phyloP scores from a whole-genome alignment of 176 grass and related monocot genomes.

The Rhynchospora pubera region DNA sequence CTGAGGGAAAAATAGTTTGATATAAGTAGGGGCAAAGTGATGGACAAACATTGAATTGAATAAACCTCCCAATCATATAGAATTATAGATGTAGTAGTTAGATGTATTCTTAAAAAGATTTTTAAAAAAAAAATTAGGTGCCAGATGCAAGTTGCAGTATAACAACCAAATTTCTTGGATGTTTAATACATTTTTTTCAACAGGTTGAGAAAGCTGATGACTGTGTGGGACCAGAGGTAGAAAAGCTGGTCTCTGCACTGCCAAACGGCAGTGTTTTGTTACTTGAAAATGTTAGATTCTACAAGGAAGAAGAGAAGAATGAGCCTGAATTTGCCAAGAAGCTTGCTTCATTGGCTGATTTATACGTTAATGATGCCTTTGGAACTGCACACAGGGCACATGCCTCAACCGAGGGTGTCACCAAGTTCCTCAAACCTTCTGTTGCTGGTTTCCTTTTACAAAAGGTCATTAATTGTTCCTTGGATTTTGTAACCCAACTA shows the following conservation, averaged over 20 bases:
- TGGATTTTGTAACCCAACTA: constrained; percentile 1
- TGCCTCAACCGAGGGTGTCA: constrained; percentile 42
- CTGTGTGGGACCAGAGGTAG: constrained; percentile 41
- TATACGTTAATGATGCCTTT: constrained; percentile 49
- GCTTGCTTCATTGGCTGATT: constrained; percentile 36
- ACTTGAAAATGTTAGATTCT: constrained; percentile 44
- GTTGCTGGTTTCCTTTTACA: constrained; percentile 46
- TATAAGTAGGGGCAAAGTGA: background rate
- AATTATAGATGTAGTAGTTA: background rate
- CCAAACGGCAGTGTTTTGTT: constrained; percentile 39
- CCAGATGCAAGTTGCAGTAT: background rate
- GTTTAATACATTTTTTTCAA: background rate
- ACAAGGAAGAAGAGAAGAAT: constrained; percentile 53
- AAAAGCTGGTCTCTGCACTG: constrained; percentile 32
- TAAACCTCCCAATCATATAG: background rate
- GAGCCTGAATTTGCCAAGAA: constrained; percentile 46
- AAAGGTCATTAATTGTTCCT: constrained; percentile 19
- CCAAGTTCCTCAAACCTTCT: constrained; percentile 38
- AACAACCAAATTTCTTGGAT: background rate
- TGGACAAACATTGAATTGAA: background rate
- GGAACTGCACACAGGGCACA: constrained; percentile 46
- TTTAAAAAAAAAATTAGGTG: background rate
- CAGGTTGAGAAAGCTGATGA: constrained; percentile 39
- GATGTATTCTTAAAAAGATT: background rate
- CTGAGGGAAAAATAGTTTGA: too few relatives aligned